A percentile compares a stretch with the other conserved stretches of the same genome.
Evolutionary conservation across 2,329 filamentous ascomycete species (phyloP).

Genomic region (Akanthomyces muscarius): DNA sequence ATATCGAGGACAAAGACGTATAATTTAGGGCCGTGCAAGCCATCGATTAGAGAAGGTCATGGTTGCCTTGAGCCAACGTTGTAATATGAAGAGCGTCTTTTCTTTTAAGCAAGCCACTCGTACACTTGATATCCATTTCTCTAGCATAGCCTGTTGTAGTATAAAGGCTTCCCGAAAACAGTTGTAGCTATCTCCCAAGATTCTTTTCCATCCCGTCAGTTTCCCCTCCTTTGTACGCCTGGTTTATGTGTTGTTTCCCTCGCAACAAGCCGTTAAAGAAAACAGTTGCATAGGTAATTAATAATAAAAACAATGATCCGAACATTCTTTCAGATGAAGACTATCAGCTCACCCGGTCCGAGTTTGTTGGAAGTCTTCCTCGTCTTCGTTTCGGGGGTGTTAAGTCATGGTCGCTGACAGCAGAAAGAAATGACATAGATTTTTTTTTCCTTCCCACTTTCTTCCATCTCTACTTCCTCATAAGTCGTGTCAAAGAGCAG

Average conservation of each 20-base stretch:
- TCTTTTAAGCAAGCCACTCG: background rate
- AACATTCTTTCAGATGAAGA: background rate
- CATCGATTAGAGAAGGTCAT: background rate
- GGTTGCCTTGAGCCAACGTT: too few species aligned
- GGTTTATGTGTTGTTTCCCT: background rate
- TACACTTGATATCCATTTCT: slow-evolving; percentile 4
- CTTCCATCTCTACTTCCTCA: background rate
- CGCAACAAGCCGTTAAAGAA: slow-evolving; percentile 4
- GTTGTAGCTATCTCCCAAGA: background rate
- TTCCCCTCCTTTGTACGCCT: background rate
- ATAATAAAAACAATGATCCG: background rate
- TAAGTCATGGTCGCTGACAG: background rate
- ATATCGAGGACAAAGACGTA: background rate
- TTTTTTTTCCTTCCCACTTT: background rate
- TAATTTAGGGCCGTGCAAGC: too few species aligned
- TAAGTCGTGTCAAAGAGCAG: background rate
- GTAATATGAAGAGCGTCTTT: background rate
- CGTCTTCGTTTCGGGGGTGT: background rate
- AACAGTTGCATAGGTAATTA: slow-evolving; percentile 6
- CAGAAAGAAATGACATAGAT: background rate
- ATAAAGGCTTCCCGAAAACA: background rate
- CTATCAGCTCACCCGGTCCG: too few species aligned
- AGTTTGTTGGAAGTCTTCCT: too few species aligned
- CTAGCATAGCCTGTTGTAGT: background rate
- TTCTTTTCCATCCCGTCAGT: slow-evolving; percentile 2